Percentiles rank a stretch among this genome's conserved stretches.
phyloP scores from a whole-genome alignment of 2,329 filamentous ascomycete genomes.

The Verticillium nubilum region DNA sequence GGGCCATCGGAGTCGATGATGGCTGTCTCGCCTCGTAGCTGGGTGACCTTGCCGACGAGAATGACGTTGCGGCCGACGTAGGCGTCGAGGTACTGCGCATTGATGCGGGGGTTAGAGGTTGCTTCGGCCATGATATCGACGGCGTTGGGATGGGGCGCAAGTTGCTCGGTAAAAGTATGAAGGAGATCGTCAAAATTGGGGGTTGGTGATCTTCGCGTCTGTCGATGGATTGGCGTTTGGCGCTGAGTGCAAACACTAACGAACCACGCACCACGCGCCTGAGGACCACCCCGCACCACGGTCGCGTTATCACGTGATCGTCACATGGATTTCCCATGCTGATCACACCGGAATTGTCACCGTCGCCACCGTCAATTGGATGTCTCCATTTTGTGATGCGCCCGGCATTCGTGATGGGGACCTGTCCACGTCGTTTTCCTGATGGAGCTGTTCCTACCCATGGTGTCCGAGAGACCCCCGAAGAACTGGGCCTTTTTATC shows the following conservation, averaged over 20 bases:
- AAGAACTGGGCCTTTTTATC: background rate
- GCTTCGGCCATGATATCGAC: slow-evolving; percentile 68
- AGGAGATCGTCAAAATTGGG: too few relatives aligned
- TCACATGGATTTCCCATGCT: too few relatives aligned
- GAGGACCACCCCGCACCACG: background rate
- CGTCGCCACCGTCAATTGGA: too few relatives aligned
- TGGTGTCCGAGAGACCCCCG: background rate
- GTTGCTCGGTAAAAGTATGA: too few relatives aligned
- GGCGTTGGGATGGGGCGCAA: too few relatives aligned
- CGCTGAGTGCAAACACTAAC: background rate
- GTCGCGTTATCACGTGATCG: background rate
- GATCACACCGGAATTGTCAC: too few relatives aligned
- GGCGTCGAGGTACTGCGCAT: slow-evolving; percentile 69
- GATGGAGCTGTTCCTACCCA: too few relatives aligned
- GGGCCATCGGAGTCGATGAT: slow-evolving; percentile 75
- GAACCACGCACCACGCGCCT: background rate
- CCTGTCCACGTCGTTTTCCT: too few relatives aligned
- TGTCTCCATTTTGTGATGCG: too few relatives aligned
- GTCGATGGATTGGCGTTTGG: background rate
- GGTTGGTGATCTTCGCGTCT: background rate
- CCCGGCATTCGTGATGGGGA: too few relatives aligned
- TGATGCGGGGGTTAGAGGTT: slow-evolving; percentile 73
- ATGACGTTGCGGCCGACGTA: slow-evolving; percentile 75
- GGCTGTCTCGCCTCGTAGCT: slow-evolving; percentile 75
- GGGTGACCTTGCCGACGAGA: slow-evolving; percentile 77